Base-by-base conservation (phyloP, 2,329 filamentous ascomycete species). In the Fusarium sublunatum region DNA sequence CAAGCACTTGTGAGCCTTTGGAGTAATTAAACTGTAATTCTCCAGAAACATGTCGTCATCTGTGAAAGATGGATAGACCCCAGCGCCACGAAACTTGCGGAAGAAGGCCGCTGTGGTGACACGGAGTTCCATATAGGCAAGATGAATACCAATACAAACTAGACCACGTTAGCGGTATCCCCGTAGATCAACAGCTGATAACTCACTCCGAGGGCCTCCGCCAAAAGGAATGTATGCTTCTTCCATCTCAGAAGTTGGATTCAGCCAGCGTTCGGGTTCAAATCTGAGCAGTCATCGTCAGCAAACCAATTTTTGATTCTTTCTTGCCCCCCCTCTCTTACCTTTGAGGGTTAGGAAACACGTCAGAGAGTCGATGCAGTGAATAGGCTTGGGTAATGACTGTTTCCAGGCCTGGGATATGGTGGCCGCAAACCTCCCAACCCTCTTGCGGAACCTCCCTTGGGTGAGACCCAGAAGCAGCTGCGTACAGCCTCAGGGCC, bases 401-500 rank as follows among this genome's bases (percentile, higher is more conserved):
- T 5, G 32, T 46, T 3, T 28, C 39, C 0, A 4, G 39, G 7
- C 40, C 40, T 1, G 56, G 59, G 7, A 61, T 32, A 6, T 41
- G 15, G 15, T 52, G 49, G 8, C 52, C 56, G 29, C 24, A 35
- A 5, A 43, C 10, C 9, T 39, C 13, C 38, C 46, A 51, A 1
- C 56, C 51, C 1, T 43, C 46, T 4, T 24, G 12, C 2, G 51
- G 51, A 4, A 61, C 42, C 6, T 51, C 46, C n/a, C 56, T 38
- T 5, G 43, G 42, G 4, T 51, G 47, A 13, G 46, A 44, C 1
- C 51, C 51, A 2, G 51, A 51, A 13, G 38, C 56, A 12, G 59
- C 42, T 1, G 51, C 56, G 11, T 57, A 61, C 31, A 62, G 6
- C 13, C 59, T 56, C 8, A 62, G 36, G 1, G 56, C 22, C 1